A percentile compares a stretch with the other conserved stretches of the same genome.
Conservation (phyloP, 805 yeast genomes). For the Blastobotrys mokoenaii region DNA sequence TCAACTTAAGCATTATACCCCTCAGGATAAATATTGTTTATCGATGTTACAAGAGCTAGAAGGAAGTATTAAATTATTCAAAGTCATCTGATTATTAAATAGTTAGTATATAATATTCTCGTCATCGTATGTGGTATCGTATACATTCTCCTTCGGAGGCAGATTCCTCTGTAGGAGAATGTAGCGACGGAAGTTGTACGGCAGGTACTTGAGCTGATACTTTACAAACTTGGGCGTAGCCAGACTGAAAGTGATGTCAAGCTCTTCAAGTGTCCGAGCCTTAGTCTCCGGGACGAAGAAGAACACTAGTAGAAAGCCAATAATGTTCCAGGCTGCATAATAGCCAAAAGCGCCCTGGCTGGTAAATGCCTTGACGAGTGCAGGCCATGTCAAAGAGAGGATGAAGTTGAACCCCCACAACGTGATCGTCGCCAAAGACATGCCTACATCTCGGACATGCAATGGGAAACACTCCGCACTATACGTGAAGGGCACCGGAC, state of each 20-base stretch:
- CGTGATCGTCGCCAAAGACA: constrained; percentile 65
- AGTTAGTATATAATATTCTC: too few relatives aligned
- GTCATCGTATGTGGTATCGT: constrained; percentile 9
- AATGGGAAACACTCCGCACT: constrained; percentile 80
- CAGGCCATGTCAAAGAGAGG: constrained; percentile 72
- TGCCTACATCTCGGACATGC: constrained; percentile 70
- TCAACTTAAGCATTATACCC: too few relatives aligned
- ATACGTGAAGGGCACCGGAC: constrained; percentile 85
- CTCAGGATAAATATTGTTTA: too few relatives aligned
- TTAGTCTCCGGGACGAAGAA: constrained; percentile 56
- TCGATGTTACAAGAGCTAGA: too few relatives aligned
- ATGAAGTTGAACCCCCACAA: constrained; percentile 47
- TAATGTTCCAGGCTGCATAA: constrained; percentile 82
- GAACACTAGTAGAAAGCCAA: constrained; percentile 54
- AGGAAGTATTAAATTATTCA: too few relatives aligned
- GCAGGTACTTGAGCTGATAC: constrained; percentile 33
- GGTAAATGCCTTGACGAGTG: constrained; percentile 54
- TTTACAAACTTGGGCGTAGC: constrained; percentile 43
- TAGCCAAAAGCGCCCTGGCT: constrained; percentile 84
- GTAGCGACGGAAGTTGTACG: constrained; percentile 15
- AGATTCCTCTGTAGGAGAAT: constrained; percentile 16
- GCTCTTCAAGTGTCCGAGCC: constrained; percentile 63
- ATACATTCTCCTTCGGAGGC: constrained; percentile 14
- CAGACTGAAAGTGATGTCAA: constrained; percentile 63
- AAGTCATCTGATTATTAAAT: too few relatives aligned